Evolutionary conservation across 306 rosid species (phyloP).

Genomic region (Astragalus glycyphyllos): DNA sequence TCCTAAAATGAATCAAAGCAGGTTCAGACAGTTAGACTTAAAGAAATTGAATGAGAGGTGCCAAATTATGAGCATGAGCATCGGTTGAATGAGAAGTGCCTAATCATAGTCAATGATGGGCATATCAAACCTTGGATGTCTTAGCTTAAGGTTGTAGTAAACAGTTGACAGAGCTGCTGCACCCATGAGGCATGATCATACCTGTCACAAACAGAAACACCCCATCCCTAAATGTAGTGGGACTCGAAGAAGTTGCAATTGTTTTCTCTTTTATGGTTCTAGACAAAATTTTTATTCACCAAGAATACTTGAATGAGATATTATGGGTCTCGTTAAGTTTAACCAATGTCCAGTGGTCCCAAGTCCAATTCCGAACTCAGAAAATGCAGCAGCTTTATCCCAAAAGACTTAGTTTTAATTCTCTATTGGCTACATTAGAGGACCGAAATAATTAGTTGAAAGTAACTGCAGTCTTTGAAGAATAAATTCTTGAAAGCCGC

Average conservation of each 20-base stretch:
- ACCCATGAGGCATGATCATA: constrained; percentile 96
- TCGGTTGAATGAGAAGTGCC: constrained; percentile 86
- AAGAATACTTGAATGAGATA: too few relatives aligned
- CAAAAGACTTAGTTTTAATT: not conserved
- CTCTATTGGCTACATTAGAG: not conserved
- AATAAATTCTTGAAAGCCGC: not conserved
- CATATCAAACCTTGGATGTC: constrained; percentile 75
- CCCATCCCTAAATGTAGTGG: not conserved
- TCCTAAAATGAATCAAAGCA: constrained; percentile 64
- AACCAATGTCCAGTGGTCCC: too few relatives aligned
- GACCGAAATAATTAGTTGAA: not conserved
- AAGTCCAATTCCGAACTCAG: too few relatives aligned
- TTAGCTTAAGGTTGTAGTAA: constrained; percentile 78
- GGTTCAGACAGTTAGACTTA: constrained; percentile 42
- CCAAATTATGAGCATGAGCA: constrained; percentile 67
- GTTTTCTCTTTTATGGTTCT: not conserved
- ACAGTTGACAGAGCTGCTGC: constrained; percentile 87
- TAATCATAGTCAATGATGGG: constrained; percentile 92
- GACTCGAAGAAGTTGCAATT: not conserved
- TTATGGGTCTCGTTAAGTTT: too few relatives aligned
- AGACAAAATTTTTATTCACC: too few relatives aligned
- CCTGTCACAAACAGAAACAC: constrained; percentile 51
- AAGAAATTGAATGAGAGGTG: not conserved
- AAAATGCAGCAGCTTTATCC: too few relatives aligned
- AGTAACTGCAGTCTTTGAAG: not conserved